Percentiles rank a stretch among this genome's conserved stretches.
These are phyloP conservation scores for Chlamydomonas urium DNA, from an alignment of 139 green algal genomes.

Conservation along the genomic window DNA sequence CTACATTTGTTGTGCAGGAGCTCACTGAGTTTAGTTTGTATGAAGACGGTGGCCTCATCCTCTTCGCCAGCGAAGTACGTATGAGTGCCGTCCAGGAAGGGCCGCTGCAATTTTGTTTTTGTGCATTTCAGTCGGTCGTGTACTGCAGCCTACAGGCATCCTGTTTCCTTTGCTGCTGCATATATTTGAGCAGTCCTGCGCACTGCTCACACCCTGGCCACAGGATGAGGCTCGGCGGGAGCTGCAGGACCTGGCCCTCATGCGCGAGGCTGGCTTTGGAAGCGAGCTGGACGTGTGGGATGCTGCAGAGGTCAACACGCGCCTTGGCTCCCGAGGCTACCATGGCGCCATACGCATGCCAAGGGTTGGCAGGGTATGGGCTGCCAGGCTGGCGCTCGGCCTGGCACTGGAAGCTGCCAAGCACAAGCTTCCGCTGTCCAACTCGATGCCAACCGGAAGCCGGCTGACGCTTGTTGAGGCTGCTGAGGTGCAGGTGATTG, in stretches of 20 bases:
- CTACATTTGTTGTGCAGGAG: background rate
- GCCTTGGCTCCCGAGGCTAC: background rate
- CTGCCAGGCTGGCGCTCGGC: background rate
- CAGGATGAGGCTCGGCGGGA: background rate
- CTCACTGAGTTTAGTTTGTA: background rate
- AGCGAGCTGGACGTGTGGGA: conserved; percentile 4
- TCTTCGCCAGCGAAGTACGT: background rate
- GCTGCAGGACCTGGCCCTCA: background rate
- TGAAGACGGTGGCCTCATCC: background rate
- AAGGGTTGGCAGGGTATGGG: background rate
- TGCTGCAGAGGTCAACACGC: background rate
- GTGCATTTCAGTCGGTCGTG: no score
- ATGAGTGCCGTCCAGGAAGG: no score
- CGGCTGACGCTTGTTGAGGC: conserved; percentile 1
- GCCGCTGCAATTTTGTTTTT: no score
- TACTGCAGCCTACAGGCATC: no score
- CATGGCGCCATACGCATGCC: background rate
- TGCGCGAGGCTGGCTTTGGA: background rate
- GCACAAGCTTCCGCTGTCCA: no score
- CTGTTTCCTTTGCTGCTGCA: no score
- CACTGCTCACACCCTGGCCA: no score
- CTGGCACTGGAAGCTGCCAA: background rate
- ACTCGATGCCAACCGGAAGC: no score
- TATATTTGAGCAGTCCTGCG: no score
- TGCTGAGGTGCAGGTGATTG: background rate